Percentiles rank a stretch among this genome's conserved stretches.
phyloP scores from a whole-genome alignment of 2,329 filamentous ascomycete species.

The Colletotrichum sojae region DNA sequence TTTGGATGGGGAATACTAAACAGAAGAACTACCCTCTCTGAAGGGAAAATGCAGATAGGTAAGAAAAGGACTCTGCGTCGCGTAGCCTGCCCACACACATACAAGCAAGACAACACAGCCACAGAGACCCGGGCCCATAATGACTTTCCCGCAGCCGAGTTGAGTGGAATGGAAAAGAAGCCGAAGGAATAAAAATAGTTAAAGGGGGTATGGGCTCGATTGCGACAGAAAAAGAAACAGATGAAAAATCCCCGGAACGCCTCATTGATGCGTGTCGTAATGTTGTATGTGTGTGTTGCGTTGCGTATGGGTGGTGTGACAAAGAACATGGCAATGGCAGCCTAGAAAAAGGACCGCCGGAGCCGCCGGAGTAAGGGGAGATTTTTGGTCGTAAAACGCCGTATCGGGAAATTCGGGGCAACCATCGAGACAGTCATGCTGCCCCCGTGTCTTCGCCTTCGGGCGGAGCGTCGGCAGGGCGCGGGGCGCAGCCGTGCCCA shows the following conservation, averaged over 20 bases:
- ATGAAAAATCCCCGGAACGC: conserved; percentile 31
- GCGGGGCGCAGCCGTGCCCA: background rate
- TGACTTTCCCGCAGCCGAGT: too few species aligned
- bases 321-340: conserved; percentile 19
- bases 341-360: conserved; percentile 22
- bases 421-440: background rate
- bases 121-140: too few species aligned
- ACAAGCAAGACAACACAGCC: too few species aligned
- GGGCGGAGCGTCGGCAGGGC: conserved; percentile 16
- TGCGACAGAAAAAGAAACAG: conserved; percentile 10
- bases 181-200: conserved; percentile 1
- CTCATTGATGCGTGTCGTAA: conserved; percentile 39
- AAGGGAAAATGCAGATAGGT: too few species aligned
- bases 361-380: conserved; percentile 32
- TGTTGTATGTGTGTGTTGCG: conserved; percentile 14
- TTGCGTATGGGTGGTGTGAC: conserved; percentile 12
- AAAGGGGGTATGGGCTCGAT: conserved; percentile 22
- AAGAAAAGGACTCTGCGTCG: too few species aligned
- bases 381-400: conserved; percentile 35
- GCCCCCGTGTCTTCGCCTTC: conserved; percentile 11
- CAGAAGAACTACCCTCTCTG: too few species aligned
- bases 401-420: conserved; percentile 24
- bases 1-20: too few species aligned
- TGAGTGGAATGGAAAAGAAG: background rate
- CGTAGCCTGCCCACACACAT: too few species aligned